Evolutionary conservation across 768 basidiomycete genomes (phyloP), one percentile per base, ranked within the genome.

Genomic region (Kondoa malvinella): DNA sequence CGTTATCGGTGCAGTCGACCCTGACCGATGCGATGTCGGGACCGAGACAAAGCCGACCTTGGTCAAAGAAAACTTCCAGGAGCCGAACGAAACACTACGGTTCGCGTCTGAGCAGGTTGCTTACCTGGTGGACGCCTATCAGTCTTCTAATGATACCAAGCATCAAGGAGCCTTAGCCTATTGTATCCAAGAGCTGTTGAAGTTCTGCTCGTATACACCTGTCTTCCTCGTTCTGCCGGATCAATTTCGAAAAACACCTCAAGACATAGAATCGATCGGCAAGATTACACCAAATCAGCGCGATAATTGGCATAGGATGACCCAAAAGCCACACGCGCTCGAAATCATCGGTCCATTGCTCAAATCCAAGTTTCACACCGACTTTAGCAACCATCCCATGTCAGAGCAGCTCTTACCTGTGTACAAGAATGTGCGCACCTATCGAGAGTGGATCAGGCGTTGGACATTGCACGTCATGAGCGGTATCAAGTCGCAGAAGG

Each of bases 361-460:
- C 8, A 50, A 50, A 50, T 50, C 40, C 21, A 50, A 50, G 21
- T 50, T 50, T 50, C 40, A 50, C 40, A 50, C 40, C 40, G 40
- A 50, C 21, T 50, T 50, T 21, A 50, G 40, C 40, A 50, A 50
- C 21, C 40, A 50, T 8, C 40, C 40, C 12, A 8, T 50, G 21
- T 8, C 40, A 8, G 40, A 50, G 8, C 79, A 78, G 14, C 72
- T 78, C 1, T 83, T 86, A 71, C 92, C 94, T 1, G 85, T 97
- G 67, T 99, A 96, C 77, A 81, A 83, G 0, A 78, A 78, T 2
- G 82, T 85, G 67, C 76, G 83, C 1, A 94, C 90, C 0, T 99
- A 96, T 77, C 85, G 92, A 56, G 92, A 97, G 76, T 99, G 95
- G 95, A 83, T 97, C 34, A 91, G 94, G 71, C 75, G 83, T 0